phyloP scores from a whole-genome alignment of 169 alveolate genomes.

The Babesia gibsoni region DNA sequence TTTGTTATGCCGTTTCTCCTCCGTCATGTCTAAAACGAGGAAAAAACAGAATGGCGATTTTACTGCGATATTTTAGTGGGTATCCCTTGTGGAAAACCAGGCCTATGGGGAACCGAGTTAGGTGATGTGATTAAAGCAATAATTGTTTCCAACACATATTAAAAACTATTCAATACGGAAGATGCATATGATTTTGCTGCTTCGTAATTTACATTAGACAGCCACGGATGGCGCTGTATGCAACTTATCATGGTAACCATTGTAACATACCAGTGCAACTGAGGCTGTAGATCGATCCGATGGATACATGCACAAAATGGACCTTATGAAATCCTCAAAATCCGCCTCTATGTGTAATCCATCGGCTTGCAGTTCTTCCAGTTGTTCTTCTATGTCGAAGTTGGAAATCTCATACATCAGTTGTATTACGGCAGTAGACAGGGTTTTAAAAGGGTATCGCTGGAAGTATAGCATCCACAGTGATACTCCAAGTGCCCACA shows the following conservation, averaged over 20 bases:
- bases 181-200: neutral
- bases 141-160: too few relatives aligned
- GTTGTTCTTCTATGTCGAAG: constrained; percentile 13
- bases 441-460: constrained; percentile 24
- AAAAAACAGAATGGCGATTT: too few relatives aligned
- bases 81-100: too few relatives aligned
- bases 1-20: constrained; percentile 75
- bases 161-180: neutral
- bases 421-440: neutral
- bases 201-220: neutral
- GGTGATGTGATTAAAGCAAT: too few relatives aligned
- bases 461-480: constrained; percentile 34
- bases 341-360: neutral
- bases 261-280: constrained; percentile 36
- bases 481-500: constrained; percentile 55
- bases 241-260: neutral
- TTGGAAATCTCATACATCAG: constrained; percentile 4
- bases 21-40: constrained; percentile 36
- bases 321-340: constrained; percentile 17
- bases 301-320: constrained; percentile 35
- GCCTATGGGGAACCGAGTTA: too few relatives aligned
- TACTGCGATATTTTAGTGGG: too few relatives aligned
- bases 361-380: neutral
- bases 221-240: constrained; percentile 1
- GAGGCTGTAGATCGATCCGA: constrained; percentile 3